A percentile compares a stretch with the other conserved stretches of the same genome.
phyloP scores from a whole-genome alignment of 2,329 filamentous ascomycete genomes.

The Diaporthe ampelina region DNA sequence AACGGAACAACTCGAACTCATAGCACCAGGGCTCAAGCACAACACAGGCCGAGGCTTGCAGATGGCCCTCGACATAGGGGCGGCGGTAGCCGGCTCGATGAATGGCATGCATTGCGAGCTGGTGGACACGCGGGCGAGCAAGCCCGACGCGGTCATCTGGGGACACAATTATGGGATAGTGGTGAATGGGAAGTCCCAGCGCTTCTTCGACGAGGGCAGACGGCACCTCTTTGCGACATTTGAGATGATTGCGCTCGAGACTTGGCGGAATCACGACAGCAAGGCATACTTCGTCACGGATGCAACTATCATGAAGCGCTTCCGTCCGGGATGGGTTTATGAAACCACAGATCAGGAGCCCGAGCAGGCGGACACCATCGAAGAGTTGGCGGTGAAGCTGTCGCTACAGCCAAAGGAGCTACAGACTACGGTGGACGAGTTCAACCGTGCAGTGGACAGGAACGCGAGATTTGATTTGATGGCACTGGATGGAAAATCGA shows the following conservation, averaged over 20 bases:
- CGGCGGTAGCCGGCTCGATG: slow-evolving; percentile 24
- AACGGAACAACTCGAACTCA: slow-evolving; percentile 26
- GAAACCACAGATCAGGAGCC: slow-evolving; percentile 27
- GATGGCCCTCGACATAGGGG: slow-evolving; percentile 29
- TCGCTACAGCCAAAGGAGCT: neutral
- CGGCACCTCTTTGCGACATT: slow-evolving; percentile 58
- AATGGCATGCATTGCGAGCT: slow-evolving; percentile 33
- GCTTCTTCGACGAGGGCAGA: slow-evolving; percentile 55
- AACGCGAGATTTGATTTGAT: slow-evolving; percentile 7
- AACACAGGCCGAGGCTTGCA: slow-evolving; percentile 27
- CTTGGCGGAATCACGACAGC: slow-evolving; percentile 20
- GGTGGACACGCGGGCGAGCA: slow-evolving; percentile 12
- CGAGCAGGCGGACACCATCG: slow-evolving; percentile 21
- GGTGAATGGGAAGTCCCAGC: slow-evolving; percentile 55
- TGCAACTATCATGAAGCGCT: slow-evolving; percentile 10
- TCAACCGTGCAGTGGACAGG: slow-evolving; percentile 21
- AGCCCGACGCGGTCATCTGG: slow-evolving; percentile 39
- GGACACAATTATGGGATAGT: slow-evolving; percentile 60
- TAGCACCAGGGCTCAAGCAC: slow-evolving; percentile 19
- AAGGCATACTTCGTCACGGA: slow-evolving; percentile 31
- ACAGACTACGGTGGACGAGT: slow-evolving; percentile 11
- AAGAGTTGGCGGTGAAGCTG: slow-evolving; percentile 5
- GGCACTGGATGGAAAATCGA: slow-evolving; percentile 23
- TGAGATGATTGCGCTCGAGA: slow-evolving; percentile 45
- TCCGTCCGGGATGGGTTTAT: slow-evolving; percentile 27